Base-by-base conservation (phyloP, 352 stramenopile species). In the Phytophthora quininea region DNA sequence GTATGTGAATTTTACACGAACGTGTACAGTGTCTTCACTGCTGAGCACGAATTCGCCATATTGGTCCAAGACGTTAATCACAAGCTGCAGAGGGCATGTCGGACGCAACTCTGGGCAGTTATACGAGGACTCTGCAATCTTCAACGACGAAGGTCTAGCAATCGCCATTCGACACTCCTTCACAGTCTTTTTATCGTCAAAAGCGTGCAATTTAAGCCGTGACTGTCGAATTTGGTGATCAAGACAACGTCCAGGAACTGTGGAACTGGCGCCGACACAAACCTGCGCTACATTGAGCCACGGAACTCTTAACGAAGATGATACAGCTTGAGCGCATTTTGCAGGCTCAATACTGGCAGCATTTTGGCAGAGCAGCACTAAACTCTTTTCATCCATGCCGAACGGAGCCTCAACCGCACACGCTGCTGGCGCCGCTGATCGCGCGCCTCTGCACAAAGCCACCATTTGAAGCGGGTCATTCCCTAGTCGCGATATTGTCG, bases 1-100 rank as follows among this genome's bases (percentile, higher is more conserved):
- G 4, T 54, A 58, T 2, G 33, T 59, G 35, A 61, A 65, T 40
- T 42, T 27, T 15, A 51, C 52, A 12, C 8, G 63, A 6, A 90
- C 42, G 33, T 77, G 76, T 8, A 73, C 54, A 48, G n/a, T 27
- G 43, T 49, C 32, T 30, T 35, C 50, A 61, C 45, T 49, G n/a
- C 38, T 15, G 10, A 60, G 24, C 67, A 91, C 80, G 2, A 71
- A 53, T 47, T 80, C 62, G 31, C 72, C 74, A 29, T 87, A 92
- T 67, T 92, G 84, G 55, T 90, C 79, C 6, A 88, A 43, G 10
- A 88, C 67, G 12, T 73, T 68, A 12, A 86, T 5, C 29, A 70
- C 60, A 15, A 90, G 54, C 12, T 64, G 65, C 31, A 89, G 45
- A 2, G 63, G 56, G 48, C 82, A 93, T 35, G 74, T 71, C 0